phyloP scores from a whole-genome alignment of 345 rosid genomes.

The Lepidium africanum region DNA sequence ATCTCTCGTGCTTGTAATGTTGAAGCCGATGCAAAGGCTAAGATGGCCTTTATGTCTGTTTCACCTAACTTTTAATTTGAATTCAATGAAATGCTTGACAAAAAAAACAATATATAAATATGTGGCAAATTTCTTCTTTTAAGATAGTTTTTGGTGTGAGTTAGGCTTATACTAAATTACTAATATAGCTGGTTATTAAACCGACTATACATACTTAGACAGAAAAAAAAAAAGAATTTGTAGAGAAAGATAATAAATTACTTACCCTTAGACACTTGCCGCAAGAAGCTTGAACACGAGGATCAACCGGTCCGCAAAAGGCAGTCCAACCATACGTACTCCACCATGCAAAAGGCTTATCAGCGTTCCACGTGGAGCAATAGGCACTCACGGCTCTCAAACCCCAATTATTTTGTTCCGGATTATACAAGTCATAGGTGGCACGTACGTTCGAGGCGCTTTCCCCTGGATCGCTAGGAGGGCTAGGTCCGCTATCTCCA shows the following conservation, averaged over 20 bases:
- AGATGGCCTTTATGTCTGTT: too few species aligned
- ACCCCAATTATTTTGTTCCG: conserved; percentile 39
- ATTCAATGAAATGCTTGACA: too few species aligned
- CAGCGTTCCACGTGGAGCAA: conserved; percentile 63
- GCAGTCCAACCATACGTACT: conserved; percentile 59
- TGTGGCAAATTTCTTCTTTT: too few species aligned
- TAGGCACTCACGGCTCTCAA: conserved; percentile 42
- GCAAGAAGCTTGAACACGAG: conserved; percentile 49
- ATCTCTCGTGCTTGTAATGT: too few species aligned
- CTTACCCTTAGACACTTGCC: conserved; percentile 49
- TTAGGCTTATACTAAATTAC: too few species aligned
- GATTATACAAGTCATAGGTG: conserved; percentile 45
- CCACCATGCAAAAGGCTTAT: conserved; percentile 50
- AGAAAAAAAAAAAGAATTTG: neutral
- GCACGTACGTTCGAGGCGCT: conserved; percentile 55
- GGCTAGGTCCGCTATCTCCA: neutral
- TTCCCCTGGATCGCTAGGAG: conserved; percentile 10
- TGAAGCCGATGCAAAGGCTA: too few species aligned
- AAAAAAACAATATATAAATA: too few species aligned
- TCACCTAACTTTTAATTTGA: too few species aligned
- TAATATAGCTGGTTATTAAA: too few species aligned
- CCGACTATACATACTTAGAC: neutral
- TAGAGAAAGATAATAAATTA: neutral
- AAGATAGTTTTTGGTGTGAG: too few species aligned
- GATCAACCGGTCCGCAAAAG: conserved; percentile 51